Evolutionary conservation across 768 basidiomycete species (phyloP), one percentile per base, ranked within the genome.

Genomic region (Cystobasidium ongulense): DNA sequence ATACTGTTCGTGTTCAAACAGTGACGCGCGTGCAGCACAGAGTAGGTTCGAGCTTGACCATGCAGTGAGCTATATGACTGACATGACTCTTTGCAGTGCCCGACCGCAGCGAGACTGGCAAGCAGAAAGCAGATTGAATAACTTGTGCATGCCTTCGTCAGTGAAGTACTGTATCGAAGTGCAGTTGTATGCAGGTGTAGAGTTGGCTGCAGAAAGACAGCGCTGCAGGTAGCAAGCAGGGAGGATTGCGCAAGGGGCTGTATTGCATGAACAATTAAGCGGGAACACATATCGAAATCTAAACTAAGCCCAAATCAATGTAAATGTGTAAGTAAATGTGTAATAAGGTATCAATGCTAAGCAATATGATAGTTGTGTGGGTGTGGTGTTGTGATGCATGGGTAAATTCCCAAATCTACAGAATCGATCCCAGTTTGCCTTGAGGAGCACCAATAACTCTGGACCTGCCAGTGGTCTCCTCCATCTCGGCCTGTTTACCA

Each of bases 371-470:
- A n/a, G n/a, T n/a, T n/a, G n/a, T n/a, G n/a, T 50, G 46, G n/a
- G 15, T 50, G 46, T 50, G n/a, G 21, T 50, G 46, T n/a, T 50
- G 46, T 50, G 10, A 21, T 4, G 18, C 46, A n/a, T n/a, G n/a
- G n/a, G n/a, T n/a, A n/a, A 4, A 50, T 4, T 50, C 15, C 21
- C 4, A 50, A n/a, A 50, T 11, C 57, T 59, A 71, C 31, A 71
- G 36, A 39, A 71, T 61, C n/a, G 53, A 57, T 8, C 68, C 68
- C 21, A 71, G 23, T 21, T 46, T 46, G 52, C 68, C 68, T 46
- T 71, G 52, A 35, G 68, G 68, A 61, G 33, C 68, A 36, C 68
- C 68, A 38, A 71, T 71, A 27, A 71, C 68, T 36, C 68, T 54
- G 53, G 52, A 71, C n/a, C 54, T 29, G n/a, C 68, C 68, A 35